A percentile compares a stretch with the other conserved stretches of the same genome.
Evolutionary conservation across 2,329 filamentous ascomycete species (phyloP).

Genomic region (Pseudocercospora fijiensis): DNA sequence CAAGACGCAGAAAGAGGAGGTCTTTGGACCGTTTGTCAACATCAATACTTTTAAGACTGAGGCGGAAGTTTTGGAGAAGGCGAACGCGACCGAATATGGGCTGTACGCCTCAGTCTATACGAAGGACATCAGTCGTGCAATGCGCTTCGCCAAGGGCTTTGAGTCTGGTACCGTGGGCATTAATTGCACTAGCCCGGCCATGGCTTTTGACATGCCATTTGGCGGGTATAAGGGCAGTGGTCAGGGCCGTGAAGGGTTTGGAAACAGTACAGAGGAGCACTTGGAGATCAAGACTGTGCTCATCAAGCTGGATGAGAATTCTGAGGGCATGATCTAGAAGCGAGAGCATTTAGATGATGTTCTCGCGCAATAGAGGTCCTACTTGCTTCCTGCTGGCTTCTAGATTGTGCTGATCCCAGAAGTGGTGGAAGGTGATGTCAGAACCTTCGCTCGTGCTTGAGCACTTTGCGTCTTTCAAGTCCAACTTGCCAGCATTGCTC

Average conservation of each 20-base stretch:
- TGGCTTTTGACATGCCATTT: conserved; percentile 42
- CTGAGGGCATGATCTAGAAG: background rate
- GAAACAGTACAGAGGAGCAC: conserved; percentile 26
- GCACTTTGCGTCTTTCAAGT: conserved; percentile 56
- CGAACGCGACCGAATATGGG: conserved; percentile 43
- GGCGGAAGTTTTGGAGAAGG: conserved; percentile 38
- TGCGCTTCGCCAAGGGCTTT: conserved; percentile 43
- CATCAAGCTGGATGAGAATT: conserved; percentile 26
- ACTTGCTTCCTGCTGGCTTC: conserved; percentile 63
- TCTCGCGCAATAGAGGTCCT: conserved; percentile 57
- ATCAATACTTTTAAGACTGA: conserved; percentile 42
- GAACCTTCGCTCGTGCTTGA: conserved; percentile 40
- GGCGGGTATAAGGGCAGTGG: conserved; percentile 44
- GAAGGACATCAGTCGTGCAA: conserved; percentile 40
- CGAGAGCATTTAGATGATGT: conserved; percentile 33
- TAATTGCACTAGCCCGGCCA: conserved; percentile 43
- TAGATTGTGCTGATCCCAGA: conserved; percentile 65
- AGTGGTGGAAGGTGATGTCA: conserved; percentile 49
- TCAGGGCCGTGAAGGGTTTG: conserved; percentile 22
- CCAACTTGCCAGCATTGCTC: conserved; percentile 51
- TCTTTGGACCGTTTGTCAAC: conserved; percentile 43
- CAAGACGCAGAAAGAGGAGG: conserved; percentile 40
- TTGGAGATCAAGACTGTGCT: conserved; percentile 29
- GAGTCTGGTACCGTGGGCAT: conserved; percentile 44
- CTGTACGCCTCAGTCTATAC: conserved; percentile 42